Conservation (phyloP, 1,284 basidiomycete species). For the Psilocybe mexicana region DNA sequence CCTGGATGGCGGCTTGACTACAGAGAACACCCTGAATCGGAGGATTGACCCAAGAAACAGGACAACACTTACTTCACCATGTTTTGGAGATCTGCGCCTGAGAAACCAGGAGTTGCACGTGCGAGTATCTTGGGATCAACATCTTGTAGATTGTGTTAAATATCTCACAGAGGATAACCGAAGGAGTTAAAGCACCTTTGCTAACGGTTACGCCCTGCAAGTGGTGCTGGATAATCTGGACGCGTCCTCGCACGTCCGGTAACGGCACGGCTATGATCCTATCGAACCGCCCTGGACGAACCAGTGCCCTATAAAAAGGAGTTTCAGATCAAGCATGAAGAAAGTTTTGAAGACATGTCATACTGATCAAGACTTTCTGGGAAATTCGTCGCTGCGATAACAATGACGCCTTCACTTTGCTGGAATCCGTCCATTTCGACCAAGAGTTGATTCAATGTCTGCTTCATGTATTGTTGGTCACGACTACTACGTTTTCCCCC, state of each 20-base stretch:
- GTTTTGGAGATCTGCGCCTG: slow-evolving; percentile 91
- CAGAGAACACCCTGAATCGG: neutral
- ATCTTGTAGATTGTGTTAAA: slow-evolving; percentile 38
- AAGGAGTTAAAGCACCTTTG: slow-evolving; percentile 40
- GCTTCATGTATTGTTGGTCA: slow-evolving; percentile 89
- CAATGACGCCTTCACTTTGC: slow-evolving; percentile 88
- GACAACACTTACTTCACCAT: slow-evolving; percentile 76
- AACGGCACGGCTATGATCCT: slow-evolving; percentile 87
- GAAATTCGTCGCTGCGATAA: slow-evolving; percentile 95
- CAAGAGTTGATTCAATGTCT: slow-evolving; percentile 92
- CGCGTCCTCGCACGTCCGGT: slow-evolving; percentile 85
- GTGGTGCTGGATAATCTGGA: slow-evolving; percentile 89
- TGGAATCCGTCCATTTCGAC: slow-evolving; percentile 96
- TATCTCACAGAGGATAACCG: neutral
- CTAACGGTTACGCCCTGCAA: slow-evolving; percentile 78
- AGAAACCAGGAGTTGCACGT: slow-evolving; percentile 89
- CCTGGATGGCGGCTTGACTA: slow-evolving; percentile 90
- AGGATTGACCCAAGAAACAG: neutral
- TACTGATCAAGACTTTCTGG: slow-evolving; percentile 88
- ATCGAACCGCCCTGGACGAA: slow-evolving; percentile 94
- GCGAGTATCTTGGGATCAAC: slow-evolving; percentile 86
- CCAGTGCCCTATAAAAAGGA: slow-evolving; percentile 67
- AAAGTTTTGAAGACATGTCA: slow-evolving; percentile 30
- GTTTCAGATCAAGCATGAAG: slow-evolving; percentile 18
- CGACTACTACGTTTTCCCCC: slow-evolving; percentile 89